Percentiles rank a stretch among this genome's conserved stretches.
phyloP scores from a whole-genome alignment of 2,329 filamentous ascomycete genomes.

The Pseudogymnoascus sp. region DNA sequence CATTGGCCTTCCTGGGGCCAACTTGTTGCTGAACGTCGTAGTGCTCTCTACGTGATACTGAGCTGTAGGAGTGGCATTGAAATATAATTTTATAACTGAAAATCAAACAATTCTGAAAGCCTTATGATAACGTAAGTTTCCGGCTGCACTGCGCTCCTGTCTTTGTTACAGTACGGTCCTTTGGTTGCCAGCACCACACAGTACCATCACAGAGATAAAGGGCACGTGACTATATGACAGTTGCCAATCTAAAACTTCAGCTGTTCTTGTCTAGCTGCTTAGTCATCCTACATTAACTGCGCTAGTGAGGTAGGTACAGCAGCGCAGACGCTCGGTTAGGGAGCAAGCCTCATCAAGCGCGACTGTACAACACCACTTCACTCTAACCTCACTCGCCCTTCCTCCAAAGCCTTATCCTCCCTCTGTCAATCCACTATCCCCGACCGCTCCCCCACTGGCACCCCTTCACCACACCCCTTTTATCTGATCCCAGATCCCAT shows the following conservation, averaged over 20 bases:
- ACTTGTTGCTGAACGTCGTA: not conserved
- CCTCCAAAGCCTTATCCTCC: conserved; percentile 7
- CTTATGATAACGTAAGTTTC: not conserved
- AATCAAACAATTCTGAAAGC: not conserved
- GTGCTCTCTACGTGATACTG: not conserved
- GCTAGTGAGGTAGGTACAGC: conserved; percentile 5
- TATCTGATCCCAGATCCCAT: conserved; percentile 10
- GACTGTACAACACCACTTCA: conserved; percentile 9
- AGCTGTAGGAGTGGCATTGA: too few species aligned
- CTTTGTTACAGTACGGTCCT: not conserved
- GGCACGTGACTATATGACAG: not conserved
- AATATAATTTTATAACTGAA: not conserved
- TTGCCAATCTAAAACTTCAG: not conserved
- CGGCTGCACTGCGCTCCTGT: not conserved
- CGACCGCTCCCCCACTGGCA: not conserved
- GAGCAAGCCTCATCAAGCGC: conserved; percentile 9
- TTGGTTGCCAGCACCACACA: not conserved
- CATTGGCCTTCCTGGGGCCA: not conserved
- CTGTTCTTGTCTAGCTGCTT: not conserved
- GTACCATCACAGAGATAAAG: not conserved
- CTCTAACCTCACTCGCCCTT: conserved; percentile 8
- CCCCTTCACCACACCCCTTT: not conserved
- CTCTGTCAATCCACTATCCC: conserved; percentile 4
- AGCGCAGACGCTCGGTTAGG: conserved; percentile 6
- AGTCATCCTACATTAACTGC: not conserved